These are phyloP conservation scores for Cylindrotheca fusiformis DNA, from an alignment of 108 stramenopile genomes.

Conservation along the genomic window DNA sequence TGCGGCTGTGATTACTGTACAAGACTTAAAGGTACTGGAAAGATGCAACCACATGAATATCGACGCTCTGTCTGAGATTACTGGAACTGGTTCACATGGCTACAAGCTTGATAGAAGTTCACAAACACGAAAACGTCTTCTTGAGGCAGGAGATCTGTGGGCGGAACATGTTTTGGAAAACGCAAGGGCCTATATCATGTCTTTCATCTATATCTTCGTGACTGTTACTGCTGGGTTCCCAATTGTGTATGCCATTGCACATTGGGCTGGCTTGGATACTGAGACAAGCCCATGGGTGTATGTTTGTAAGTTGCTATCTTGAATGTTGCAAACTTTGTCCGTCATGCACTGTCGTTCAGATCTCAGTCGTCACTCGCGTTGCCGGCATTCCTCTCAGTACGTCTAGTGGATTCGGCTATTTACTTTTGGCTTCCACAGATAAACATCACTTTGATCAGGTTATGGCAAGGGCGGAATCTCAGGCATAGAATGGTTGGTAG, in stretches of 20 bases:
- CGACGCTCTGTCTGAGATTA: constrained; percentile 50
- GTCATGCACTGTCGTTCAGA: too few relatives aligned
- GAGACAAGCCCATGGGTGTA: constrained; percentile 13
- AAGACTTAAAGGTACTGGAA: constrained; percentile 54
- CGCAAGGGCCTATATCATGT: constrained; percentile 62
- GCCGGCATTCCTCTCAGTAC: constrained; percentile 27
- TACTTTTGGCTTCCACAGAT: constrained; percentile 82
- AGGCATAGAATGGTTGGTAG: constrained; percentile 75
- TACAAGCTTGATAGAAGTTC: constrained; percentile 16
- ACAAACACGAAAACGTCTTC: constrained; percentile 17
- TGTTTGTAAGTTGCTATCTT: neutral
- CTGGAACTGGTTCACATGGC: constrained; percentile 36
- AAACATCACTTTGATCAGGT: constrained; percentile 53
- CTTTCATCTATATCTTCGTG: constrained; percentile 56
- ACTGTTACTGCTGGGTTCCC: constrained; percentile 67
- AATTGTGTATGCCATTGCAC: constrained; percentile 43
- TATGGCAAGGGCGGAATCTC: constrained; percentile 59
- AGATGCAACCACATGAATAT: constrained; percentile 54
- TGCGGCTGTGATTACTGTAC: constrained; percentile 45
- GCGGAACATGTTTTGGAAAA: constrained; percentile 62
- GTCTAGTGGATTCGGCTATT: constrained; percentile 58
- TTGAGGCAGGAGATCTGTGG: constrained; percentile 55
- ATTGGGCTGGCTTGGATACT: constrained; percentile 30
- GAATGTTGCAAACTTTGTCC: too few relatives aligned
- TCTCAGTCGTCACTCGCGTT: neutral